Percentiles rank a stretch among this genome's conserved stretches.
Conservation (phyloP, 1,284 basidiomycete species). For the Rhizoctonia solani region DNA sequence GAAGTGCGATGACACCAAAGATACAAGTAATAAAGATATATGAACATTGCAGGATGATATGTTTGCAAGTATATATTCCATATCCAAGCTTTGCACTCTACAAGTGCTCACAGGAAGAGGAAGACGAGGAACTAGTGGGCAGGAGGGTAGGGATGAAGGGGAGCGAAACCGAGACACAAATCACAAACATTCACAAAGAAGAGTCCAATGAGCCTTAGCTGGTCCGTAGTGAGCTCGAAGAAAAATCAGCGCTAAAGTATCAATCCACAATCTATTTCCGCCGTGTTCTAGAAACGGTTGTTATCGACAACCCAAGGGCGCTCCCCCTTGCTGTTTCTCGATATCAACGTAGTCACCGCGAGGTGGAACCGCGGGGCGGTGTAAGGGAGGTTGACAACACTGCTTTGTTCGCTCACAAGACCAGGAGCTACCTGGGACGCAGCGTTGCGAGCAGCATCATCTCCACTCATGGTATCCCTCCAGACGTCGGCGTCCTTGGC, state of each 20-base stretch:
- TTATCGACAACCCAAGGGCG: slow-evolving; percentile 30
- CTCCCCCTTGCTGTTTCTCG: slow-evolving; percentile 25
- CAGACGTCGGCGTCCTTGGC: slow-evolving; percentile 30
- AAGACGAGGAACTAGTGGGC: neutral
- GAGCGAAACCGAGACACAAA: neutral
- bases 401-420: slow-evolving; percentile 24
- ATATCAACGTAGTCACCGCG: slow-evolving; percentile 22
- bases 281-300: slow-evolving; percentile 18
- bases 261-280: neutral
- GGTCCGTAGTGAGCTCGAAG: slow-evolving; percentile 32
- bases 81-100: too few relatives aligned
- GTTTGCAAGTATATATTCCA: slow-evolving; percentile 30
- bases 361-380: neutral
- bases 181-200: slow-evolving; percentile 13
- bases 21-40: slow-evolving; percentile 30
- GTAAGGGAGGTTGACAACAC: slow-evolving; percentile 25
- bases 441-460: slow-evolving; percentile 28
- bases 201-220: slow-evolving; percentile 33
- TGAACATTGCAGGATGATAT: slow-evolving; percentile 1
- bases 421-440: slow-evolving; percentile 17
- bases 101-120: too few relatives aligned
- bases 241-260: slow-evolving; percentile 6
- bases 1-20: neutral
- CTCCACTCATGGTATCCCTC: slow-evolving; percentile 30
- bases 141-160: neutral